Conservation (phyloP, 2,329 filamentous ascomycete species). For the Claviceps lovelessii region DNA sequence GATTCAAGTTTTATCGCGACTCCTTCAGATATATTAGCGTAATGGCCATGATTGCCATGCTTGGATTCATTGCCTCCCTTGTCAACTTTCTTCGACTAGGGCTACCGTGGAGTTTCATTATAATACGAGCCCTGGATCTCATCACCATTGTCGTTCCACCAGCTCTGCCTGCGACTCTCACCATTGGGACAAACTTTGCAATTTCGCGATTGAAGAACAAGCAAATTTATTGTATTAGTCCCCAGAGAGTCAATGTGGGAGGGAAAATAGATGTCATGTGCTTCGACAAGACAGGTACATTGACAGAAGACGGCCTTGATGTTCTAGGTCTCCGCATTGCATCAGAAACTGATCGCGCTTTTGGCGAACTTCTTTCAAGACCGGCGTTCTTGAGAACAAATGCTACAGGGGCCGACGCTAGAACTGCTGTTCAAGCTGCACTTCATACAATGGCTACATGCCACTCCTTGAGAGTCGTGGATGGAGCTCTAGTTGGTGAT, state of each 20-base stretch:
- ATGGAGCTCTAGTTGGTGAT: constrained; percentile 80
- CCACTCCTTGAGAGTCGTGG: constrained; percentile 75
- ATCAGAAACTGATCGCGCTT: constrained; percentile 44
- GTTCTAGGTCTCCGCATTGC: constrained; percentile 79
- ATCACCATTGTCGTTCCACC: constrained; percentile 97
- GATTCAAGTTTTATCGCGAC: constrained; percentile 96
- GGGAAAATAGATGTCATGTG: constrained; percentile 93
- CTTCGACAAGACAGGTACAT: constrained; percentile 97
- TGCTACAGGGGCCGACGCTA: background rate
- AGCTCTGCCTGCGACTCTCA: constrained; percentile 83
- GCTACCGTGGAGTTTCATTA: constrained; percentile 76
- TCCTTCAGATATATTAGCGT: constrained; percentile 97
- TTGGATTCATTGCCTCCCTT: constrained; percentile 84
- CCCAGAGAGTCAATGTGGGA: constrained; percentile 89
- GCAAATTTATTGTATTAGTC: constrained; percentile 93
- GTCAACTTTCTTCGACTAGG: constrained; percentile 81
- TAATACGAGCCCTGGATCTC: constrained; percentile 81
- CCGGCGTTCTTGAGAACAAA: constrained; percentile 1
- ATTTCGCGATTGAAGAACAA: constrained; percentile 73
- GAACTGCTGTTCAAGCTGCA: constrained; percentile 36
- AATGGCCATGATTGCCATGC: constrained; percentile 71
- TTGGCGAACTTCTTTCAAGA: constrained; percentile 63
- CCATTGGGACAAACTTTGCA: constrained; percentile 93
- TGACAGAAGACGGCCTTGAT: constrained; percentile 92
- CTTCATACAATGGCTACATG: constrained; percentile 96